Evolutionary conservation across 352 stramenopile species (phyloP), one percentile per base, ranked within the genome.

Genomic region (Phytopythium cucurbitacearum): DNA sequence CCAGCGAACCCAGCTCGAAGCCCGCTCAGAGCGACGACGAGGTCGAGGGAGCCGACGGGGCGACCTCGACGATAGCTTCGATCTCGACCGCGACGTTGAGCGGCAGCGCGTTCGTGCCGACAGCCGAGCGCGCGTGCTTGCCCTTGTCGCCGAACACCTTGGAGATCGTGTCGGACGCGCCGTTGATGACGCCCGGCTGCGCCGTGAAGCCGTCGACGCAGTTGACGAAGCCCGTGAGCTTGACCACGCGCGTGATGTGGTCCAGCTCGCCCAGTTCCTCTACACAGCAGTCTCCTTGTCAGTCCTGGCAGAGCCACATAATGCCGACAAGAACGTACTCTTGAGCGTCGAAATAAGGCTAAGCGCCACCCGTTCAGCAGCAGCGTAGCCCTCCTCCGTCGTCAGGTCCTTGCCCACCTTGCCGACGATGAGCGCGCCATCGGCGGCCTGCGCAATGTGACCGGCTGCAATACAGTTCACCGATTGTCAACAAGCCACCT

Each of bases 51-150:
- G 60, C 49, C 5, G 28, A 54, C 6, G 65, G 48, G 1, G 96
- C 81, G 41, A 99, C 67, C 76, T 99, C 92, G 10, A 98, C 83
- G 57, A 99, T 89, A 54, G 92, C 89, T 73, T 99, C 97, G 36
- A 99, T 88, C 80, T 99, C 96, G 7, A 99, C 96, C 41, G 92
- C 85, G 46, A 98, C 91, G 62, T 98, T 97, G 39, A 99, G 72
- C 41, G 97, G 96, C 49, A 99, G 71, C 10, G 94, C 94, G 70
- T 97, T 98, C 10, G 95, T 98, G 57, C 97, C 96, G 48, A 99
- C 95, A 36, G 97, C 97, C 64, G 89, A 98, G 59, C 97, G 81
- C 35, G 95, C 87, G 66, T 97, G 89, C 42, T 88, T 73, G 40
- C 89, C 89, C 65, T 92, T 94, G 52, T 95, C 74, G 35, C 84